Base-by-base conservation (phyloP, 345 rosid genomes). In the Trapa bicornis region DNA sequence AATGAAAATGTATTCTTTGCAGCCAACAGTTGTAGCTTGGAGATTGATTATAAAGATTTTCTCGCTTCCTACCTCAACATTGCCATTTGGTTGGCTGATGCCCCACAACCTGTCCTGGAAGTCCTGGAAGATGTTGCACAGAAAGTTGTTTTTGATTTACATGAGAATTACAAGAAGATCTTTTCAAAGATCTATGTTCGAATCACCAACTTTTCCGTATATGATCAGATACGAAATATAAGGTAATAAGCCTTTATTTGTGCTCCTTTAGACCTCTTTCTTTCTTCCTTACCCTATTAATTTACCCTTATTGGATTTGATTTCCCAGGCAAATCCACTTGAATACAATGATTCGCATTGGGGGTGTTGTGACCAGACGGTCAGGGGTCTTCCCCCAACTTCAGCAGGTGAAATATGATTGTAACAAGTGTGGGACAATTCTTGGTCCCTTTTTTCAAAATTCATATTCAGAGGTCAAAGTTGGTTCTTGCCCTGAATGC, bases 341-440 rank as follows among this genome's bases (percentile, higher is more conserved):
- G 75, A 94, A 89, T 82, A 94, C 97, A 1, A 89, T 94, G 96
- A 89, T 94, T 77, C 96, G 97, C 16, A 89, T 94, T 72, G 97
- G 99, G 45, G 99, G 99, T 75, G 99, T 94, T 78, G 93, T 94
- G 67, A 94, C 97, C 8, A 81, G 99, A 65, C 96, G 97, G 48
- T 86, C 96, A 70, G 99, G 99, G n/a, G 96, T 89, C 68, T 94
- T 89, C 78, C 99, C 99, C 14, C 99, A 94, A 80, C 74, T 94
- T 81, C 97, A 94, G 72, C 99, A 87, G 82, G 97, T 94, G 37
- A 94, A 94, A 76, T 91, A 94, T 80, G 97, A 94, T 74, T 94
- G 99, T 82, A 86, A 80, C 85, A 91, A 91, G 78, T 94, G 97
- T 72, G 99, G 97, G 73, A 81, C 91, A 5, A 69, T 89, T 53